These are phyloP conservation scores for Neurospora sp. DNA, from an alignment of 2,329 filamentous ascomycete genomes.

Conservation along the genomic window DNA sequence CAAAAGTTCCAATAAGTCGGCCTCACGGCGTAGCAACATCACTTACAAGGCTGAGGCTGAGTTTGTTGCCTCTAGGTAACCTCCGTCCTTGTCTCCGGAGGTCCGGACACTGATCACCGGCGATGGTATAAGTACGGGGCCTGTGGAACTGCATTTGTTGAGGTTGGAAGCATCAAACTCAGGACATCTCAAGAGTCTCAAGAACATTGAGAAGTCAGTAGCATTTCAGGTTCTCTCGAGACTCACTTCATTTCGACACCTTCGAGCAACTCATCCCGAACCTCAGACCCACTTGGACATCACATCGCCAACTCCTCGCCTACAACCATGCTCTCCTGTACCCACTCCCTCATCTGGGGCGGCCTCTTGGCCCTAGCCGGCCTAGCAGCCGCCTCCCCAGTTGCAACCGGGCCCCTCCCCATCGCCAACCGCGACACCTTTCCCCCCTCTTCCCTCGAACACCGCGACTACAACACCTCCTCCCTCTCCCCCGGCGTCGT, in stretches of 20 bases:
- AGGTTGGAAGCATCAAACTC: too few relatives aligned
- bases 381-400: neutral
- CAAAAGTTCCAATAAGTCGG: neutral
- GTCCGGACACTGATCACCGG: neutral
- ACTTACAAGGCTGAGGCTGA: neutral
- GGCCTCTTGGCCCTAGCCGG: neutral
- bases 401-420: neutral
- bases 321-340: neutral
- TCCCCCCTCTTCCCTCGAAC: neutral
- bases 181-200: too few relatives aligned
- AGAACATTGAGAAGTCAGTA: too few relatives aligned
- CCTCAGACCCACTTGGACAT: neutral
- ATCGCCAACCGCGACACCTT: neutral
- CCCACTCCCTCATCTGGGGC: neutral
- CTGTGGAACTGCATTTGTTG: neutral
- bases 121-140: neutral
- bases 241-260: neutral
- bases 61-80: neutral
- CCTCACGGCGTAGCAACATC: neutral
- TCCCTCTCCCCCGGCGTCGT: neutral
- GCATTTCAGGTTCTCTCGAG: neutral
- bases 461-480: neutral
- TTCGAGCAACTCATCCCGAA: neutral
- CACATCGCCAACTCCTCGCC: neutral
- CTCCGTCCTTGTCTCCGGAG: neutral